phyloP scores from a whole-genome alignment of 1,284 basidiomycete genomes.

The Cryptococcus sp. region DNA sequence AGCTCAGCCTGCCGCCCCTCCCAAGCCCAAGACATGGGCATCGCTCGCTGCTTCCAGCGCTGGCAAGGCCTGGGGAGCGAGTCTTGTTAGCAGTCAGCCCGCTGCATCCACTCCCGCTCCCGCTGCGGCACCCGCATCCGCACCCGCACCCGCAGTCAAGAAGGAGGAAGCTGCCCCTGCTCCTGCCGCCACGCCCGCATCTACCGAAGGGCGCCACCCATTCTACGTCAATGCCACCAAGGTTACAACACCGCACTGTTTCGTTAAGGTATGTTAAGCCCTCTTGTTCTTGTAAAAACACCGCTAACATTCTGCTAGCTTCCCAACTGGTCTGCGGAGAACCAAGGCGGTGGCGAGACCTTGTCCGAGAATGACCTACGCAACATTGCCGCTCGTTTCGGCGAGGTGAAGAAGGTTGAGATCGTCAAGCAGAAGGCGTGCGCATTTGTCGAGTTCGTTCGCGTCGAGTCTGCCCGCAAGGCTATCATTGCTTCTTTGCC shows the following conservation, averaged over 20 bases:
- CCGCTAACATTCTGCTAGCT: conserved; percentile 34
- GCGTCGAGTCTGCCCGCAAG: conserved; percentile 74
- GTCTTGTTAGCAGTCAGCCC: conserved; percentile 49
- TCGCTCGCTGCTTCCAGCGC: conserved; percentile 78
- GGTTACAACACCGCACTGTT: conserved; percentile 72
- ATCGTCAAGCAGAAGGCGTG: conserved; percentile 86
- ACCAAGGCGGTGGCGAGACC: conserved; percentile 67
- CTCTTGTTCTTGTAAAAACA: not conserved
- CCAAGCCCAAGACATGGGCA: conserved; percentile 76
- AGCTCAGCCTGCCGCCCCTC: conserved; percentile 29
- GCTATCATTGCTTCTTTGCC: conserved; percentile 77
- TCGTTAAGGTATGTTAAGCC: conserved; percentile 72
- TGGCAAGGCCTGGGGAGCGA: conserved; percentile 61
- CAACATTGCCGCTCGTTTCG: conserved; percentile 71
- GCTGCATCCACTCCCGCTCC: conserved; percentile 52
- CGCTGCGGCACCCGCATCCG: conserved; percentile 54
- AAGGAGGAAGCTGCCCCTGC: conserved; percentile 20
- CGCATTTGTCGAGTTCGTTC: conserved; percentile 88
- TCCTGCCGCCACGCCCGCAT: conserved; percentile 23
- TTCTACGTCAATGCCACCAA: conserved; percentile 61
- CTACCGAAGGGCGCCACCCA: conserved; percentile 53
- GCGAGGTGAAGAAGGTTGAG: conserved; percentile 82
- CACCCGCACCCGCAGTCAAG: conserved; percentile 20
- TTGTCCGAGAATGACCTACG: conserved; percentile 66
- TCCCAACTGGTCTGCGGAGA: conserved; percentile 51